Evolutionary conservation across 176 grass and related monocot species (phyloP).

Genomic region (Paspalum vaginatum): DNA sequence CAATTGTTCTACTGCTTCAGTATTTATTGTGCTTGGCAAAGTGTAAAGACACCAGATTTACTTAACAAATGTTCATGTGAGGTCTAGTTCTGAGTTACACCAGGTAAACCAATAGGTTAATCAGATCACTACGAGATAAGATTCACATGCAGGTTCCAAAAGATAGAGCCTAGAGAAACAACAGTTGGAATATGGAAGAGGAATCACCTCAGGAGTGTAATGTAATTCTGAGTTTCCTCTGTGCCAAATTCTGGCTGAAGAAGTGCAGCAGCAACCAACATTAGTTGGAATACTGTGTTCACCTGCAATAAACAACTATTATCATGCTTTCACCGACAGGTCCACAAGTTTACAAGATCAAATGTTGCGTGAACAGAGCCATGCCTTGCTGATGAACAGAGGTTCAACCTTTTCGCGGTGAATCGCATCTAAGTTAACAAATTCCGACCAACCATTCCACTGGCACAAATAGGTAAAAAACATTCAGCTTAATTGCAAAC

Average conservation of each 20-base stretch:
- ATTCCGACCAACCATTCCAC: slow-evolving; percentile 95
- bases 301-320: slow-evolving; percentile 56
- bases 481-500: slow-evolving; percentile 27
- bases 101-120: slow-evolving; percentile 5
- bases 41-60: slow-evolving; percentile 20
- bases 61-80: slow-evolving; percentile 1
- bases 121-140: neutral
- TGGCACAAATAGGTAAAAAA: slow-evolving; percentile 35
- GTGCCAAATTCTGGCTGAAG: slow-evolving; percentile 94
- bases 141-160: slow-evolving; percentile 12
- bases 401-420: slow-evolving; percentile 76
- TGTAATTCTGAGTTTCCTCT: slow-evolving; percentile 68
- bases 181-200: slow-evolving; percentile 19
- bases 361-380: slow-evolving; percentile 26
- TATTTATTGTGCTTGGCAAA: neutral
- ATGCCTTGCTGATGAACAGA: slow-evolving; percentile 96
- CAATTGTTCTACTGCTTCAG: slow-evolving; percentile 2
- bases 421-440: slow-evolving; percentile 75
- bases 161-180: neutral
- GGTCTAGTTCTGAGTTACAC: neutral
- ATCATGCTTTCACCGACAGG: slow-evolving; percentile 34
- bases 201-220: slow-evolving; percentile 67
- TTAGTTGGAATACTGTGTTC: slow-evolving; percentile 89
- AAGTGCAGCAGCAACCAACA: slow-evolving; percentile 82
- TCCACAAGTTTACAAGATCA: slow-evolving; percentile 21